Percentiles rank a stretch among this genome's conserved stretches.
These are phyloP conservation scores for Paracamarosporium sp. DNA, from an alignment of 2,329 filamentous ascomycete genomes.

Conservation along the genomic window DNA sequence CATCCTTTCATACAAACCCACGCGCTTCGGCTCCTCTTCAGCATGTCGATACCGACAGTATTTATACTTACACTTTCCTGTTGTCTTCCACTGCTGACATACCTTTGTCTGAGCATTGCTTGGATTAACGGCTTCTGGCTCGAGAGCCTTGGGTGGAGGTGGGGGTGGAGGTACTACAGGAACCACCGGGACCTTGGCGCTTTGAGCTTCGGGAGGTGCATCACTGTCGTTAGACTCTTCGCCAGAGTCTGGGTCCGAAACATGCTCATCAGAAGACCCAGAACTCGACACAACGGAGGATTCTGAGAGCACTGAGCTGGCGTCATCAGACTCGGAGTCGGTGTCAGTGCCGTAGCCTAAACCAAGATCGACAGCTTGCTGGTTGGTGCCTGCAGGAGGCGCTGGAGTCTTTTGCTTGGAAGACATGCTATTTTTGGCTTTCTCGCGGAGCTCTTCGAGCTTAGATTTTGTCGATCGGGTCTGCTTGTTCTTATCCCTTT, in stretches of 20 bases:
- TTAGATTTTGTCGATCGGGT: constrained; percentile 19
- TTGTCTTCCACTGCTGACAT: constrained; percentile 32
- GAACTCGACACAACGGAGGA: constrained; percentile 43
- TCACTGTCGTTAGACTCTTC: constrained; percentile 38
- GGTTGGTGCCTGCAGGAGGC: not conserved
- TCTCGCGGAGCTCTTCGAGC: constrained; percentile 43
- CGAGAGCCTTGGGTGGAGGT: constrained; percentile 22
- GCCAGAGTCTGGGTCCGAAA: constrained; percentile 22
- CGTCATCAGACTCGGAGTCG: constrained; percentile 21
- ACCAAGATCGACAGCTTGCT: constrained; percentile 28
- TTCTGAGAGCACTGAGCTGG: constrained; percentile 20
- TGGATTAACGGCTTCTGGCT: constrained; percentile 6
- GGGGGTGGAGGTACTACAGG: constrained; percentile 23
- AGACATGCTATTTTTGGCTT: constrained; percentile 41
- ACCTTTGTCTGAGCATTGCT: constrained; percentile 17
- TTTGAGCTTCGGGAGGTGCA: constrained; percentile 45
- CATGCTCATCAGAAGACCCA: constrained; percentile 13
- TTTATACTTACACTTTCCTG: constrained; percentile 34
- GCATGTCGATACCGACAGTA: constrained; percentile 35
- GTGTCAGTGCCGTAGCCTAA: constrained; percentile 40
- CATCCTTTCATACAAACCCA: constrained; percentile 39
- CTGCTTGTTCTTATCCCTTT: constrained; percentile 8
- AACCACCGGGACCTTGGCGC: constrained; percentile 40
- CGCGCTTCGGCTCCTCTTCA: constrained; percentile 22
- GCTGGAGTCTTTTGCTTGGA: constrained; percentile 18